Evolutionary conservation across 2,329 filamentous ascomycete genomes (phyloP).

Genomic region (Camillea tinctor): DNA sequence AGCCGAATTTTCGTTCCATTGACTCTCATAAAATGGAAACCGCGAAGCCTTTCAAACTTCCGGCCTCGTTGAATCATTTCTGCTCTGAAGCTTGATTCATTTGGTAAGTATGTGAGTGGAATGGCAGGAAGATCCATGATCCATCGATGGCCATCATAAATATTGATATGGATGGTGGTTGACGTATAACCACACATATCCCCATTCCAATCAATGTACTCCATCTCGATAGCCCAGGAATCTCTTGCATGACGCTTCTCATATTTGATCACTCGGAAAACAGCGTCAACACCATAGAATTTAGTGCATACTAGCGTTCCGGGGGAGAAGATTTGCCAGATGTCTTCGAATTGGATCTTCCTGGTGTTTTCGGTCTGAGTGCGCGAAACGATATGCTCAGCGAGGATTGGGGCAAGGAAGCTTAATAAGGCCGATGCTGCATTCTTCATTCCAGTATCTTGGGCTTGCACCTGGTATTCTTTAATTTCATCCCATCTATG

Average conservation of each 20-base stretch:
- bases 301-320: slow-evolving; percentile 31
- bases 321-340: slow-evolving; percentile 38
- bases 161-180: slow-evolving; percentile 22
- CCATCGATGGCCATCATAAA: slow-evolving; percentile 27
- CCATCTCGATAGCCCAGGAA: slow-evolving; percentile 31
- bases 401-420: slow-evolving; percentile 34
- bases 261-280: slow-evolving; percentile 36
- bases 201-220: slow-evolving; percentile 39
- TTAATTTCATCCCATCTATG: slow-evolving; percentile 35
- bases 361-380: slow-evolving; percentile 28
- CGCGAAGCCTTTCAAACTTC: slow-evolving; percentile 33
- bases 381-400: slow-evolving; percentile 25
- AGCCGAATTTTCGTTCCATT: slow-evolving; percentile 31
- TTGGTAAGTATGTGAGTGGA: slow-evolving; percentile 29
- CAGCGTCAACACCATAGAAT: slow-evolving; percentile 35
- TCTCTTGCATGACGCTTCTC: slow-evolving; percentile 14
- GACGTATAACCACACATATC: slow-evolving; percentile 29
- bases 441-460: slow-evolving; percentile 6
- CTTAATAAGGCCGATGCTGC: slow-evolving; percentile 23
- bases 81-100: slow-evolving; percentile 24
- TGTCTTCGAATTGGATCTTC: slow-evolving; percentile 29
- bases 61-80: slow-evolving; percentile 31
- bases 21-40: slow-evolving; percentile 32
- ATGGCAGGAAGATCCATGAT: slow-evolving; percentile 30
- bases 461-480: slow-evolving; percentile 5